Conservation (phyloP, 768 basidiomycete genomes). For the Artomyces pyxidatus region DNA sequence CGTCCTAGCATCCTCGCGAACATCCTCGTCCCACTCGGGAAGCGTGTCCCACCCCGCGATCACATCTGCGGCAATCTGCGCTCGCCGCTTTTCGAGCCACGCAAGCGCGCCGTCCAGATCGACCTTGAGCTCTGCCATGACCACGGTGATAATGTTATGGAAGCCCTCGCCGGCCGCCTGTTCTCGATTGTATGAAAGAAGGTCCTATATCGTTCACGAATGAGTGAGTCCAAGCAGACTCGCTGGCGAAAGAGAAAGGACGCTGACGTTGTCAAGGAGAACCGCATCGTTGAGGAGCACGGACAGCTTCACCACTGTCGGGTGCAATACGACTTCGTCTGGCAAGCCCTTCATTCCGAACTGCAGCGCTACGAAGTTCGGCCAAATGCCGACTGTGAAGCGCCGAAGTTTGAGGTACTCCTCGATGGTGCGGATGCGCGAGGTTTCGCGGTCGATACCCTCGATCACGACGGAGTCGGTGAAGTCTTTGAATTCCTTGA, state of each 20-base stretch:
- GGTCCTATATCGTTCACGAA: no score
- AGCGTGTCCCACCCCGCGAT: constrained; percentile 16
- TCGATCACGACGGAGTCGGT: constrained; percentile 31
- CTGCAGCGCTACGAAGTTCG: constrained; percentile 29
- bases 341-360: constrained; percentile 31
- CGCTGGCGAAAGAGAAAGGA: background rate
- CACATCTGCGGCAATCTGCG: constrained; percentile 13
- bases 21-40: constrained; percentile 22
- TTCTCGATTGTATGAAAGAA: constrained; percentile 24
- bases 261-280: constrained; percentile 30
- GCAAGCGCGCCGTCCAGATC: constrained; percentile 15
- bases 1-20: constrained; percentile 19
- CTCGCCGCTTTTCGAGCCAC: constrained; percentile 16
- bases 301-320: constrained; percentile 25
- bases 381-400: constrained; percentile 30
- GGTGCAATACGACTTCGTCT: constrained; percentile 32
- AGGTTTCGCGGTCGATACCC: constrained; percentile 29
- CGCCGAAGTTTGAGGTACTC: constrained; percentile 33
- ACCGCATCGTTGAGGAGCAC: constrained; percentile 26
- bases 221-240: background rate
- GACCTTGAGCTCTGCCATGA: constrained; percentile 17
- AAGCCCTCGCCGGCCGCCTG: constrained; percentile 20
- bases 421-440: constrained; percentile 28
- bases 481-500: constrained; percentile 29
- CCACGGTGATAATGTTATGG: constrained; percentile 22